A percentile compares a stretch with the other conserved stretches of the same genome.
phyloP scores from a whole-genome alignment of 768 basidiomycete genomes.

The Lentinula boryana region DNA sequence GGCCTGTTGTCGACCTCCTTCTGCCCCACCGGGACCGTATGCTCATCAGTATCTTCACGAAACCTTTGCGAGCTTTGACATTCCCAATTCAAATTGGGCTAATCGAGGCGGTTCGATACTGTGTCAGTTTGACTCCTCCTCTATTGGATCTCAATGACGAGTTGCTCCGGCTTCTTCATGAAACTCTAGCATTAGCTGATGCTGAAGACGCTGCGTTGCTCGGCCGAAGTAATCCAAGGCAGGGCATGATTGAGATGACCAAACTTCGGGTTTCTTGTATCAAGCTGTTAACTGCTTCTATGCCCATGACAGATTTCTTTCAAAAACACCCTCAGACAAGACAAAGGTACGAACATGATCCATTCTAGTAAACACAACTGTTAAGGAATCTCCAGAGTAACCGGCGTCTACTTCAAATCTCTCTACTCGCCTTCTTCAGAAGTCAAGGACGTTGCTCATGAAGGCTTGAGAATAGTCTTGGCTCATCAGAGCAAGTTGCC shows the following conservation, averaged over 20 bases:
- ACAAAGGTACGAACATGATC: conserved; percentile 53
- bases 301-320: conserved; percentile 94
- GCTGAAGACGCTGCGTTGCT: conserved; percentile 86
- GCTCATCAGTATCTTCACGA: conserved; percentile 87
- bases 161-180: conserved; percentile 83
- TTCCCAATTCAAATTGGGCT: conserved; percentile 96
- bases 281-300: conserved; percentile 86
- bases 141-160: conserved; percentile 91
- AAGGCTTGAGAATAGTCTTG: conserved; percentile 85
- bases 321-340: conserved; percentile 77
- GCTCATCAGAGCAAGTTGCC: conserved; percentile 88
- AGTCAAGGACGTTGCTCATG: conserved; percentile 93
- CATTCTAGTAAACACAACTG: neutral
- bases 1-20: conserved; percentile 73
- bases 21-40: conserved; percentile 83
- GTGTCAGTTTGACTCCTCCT: conserved; percentile 83
- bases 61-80: conserved; percentile 90
- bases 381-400: conserved; percentile 54
- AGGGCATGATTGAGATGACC: conserved; percentile 74
- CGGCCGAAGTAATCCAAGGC: conserved; percentile 68
- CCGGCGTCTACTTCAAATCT: conserved; percentile 96
- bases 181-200: conserved; percentile 92
- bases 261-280: conserved; percentile 94
- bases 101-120: conserved; percentile 95
- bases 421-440: conserved; percentile 88